These are phyloP conservation scores for Saccharomycopsis synnaedendra DNA, from an alignment of 805 yeast genomes.

Conservation along the genomic window DNA sequence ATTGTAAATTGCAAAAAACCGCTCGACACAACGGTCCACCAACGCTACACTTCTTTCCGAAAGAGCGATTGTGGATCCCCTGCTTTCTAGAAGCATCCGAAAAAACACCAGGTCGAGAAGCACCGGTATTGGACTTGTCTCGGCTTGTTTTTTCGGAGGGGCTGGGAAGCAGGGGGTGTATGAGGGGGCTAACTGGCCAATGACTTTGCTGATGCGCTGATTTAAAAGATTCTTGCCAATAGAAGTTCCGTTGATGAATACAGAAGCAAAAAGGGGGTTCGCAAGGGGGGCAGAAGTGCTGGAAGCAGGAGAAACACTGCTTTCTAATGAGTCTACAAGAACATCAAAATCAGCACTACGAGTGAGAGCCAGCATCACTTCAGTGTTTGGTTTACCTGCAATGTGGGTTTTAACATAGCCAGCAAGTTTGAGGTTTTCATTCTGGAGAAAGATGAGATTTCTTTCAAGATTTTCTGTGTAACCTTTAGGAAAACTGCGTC, in stretches of 20 bases:
- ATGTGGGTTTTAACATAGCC: conserved; percentile 20
- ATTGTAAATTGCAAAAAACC: no score
- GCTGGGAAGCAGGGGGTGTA: not conserved
- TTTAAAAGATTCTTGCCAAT: conserved; percentile 21
- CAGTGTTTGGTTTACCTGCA: no score
- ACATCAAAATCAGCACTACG: not conserved
- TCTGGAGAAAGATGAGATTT: conserved; percentile 49
- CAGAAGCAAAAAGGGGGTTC: not conserved
- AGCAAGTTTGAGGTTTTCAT: conserved; percentile 33
- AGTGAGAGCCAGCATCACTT: not conserved
- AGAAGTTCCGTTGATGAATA: conserved; percentile 16
- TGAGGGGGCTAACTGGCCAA: not conserved
- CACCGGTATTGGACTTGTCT: not conserved
- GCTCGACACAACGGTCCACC: no score
- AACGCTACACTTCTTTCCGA: no score
- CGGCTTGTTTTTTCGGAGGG: not conserved
- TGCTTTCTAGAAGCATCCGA: no score
- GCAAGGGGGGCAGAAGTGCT: not conserved
- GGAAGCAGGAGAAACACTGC: conserved; percentile 8
- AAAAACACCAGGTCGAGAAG: no score
- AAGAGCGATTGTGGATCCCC: no score
- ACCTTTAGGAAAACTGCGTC: conserved; percentile 74
- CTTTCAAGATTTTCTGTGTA: conserved; percentile 67
- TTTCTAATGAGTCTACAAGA: conserved; percentile 2
- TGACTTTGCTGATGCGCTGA: conserved; percentile 4